Percentiles rank a stretch among this genome's conserved stretches.
Evolutionary conservation across 2,329 filamentous ascomycete species (phyloP).

Genomic region (Cytospora schulzeri): DNA sequence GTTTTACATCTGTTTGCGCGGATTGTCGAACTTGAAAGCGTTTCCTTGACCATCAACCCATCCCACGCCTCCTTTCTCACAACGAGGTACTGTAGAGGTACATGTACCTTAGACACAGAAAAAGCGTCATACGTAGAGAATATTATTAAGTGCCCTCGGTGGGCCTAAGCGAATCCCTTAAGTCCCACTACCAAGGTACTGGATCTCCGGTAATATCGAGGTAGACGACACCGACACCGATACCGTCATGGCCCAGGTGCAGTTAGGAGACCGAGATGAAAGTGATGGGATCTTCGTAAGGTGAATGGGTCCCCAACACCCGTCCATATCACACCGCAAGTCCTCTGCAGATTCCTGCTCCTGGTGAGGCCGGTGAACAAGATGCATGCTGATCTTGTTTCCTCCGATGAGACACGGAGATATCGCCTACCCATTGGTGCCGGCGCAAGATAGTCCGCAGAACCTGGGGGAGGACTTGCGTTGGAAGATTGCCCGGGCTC

Average conservation of each 20-base stretch:
- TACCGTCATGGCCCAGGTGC: not conserved
- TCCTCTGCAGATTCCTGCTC: not conserved
- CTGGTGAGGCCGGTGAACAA: not conserved
- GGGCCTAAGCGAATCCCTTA: not conserved
- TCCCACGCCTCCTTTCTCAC: not conserved
- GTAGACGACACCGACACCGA: not conserved
- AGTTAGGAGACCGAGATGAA: not conserved
- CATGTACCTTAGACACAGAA: too few relatives aligned
- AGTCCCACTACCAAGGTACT: not conserved
- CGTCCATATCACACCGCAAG: not conserved
- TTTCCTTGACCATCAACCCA: too few relatives aligned
- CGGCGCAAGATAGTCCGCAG: too few relatives aligned
- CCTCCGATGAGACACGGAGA: not conserved
- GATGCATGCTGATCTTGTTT: not conserved
- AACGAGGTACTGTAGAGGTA: too few relatives aligned
- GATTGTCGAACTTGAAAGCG: not conserved
- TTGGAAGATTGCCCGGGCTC: not conserved
- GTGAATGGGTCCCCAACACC: not conserved
- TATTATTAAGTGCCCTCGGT: constrained; percentile 1
- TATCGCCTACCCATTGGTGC: too few relatives aligned
- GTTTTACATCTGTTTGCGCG: not conserved
- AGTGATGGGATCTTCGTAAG: constrained; percentile 4
- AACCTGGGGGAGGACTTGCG: not conserved
- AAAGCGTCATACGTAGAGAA: constrained; percentile 16
- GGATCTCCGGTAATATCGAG: not conserved